phyloP scores from a whole-genome alignment of 192 early-diverging fungal species.

The Coemansia sp. region DNA sequence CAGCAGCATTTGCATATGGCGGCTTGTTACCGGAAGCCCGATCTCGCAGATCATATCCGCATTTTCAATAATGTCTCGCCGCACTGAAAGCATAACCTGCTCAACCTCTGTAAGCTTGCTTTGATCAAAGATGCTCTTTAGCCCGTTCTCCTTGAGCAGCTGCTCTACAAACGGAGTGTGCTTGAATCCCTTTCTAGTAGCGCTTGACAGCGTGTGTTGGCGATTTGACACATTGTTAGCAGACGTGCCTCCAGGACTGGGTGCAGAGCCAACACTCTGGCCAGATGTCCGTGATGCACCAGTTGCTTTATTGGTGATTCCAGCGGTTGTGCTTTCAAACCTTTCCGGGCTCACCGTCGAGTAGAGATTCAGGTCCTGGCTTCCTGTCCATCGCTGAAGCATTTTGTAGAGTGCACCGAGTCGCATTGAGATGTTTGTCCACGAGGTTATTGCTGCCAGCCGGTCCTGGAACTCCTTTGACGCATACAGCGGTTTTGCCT shows the following conservation, averaged over 20 bases:
- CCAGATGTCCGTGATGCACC: not conserved
- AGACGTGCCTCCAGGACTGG: not conserved
- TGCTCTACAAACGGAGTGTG: conserved; percentile 79
- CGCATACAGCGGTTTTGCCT: conserved; percentile 69
- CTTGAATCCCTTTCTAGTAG: conserved; percentile 20
- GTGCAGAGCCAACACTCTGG: not conserved
- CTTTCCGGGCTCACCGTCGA: conserved; percentile 16
- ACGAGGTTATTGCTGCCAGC: conserved; percentile 73
- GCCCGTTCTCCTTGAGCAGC: conserved; percentile 78
- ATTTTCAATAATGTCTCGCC: conserved; percentile 69
- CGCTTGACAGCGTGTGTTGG: conserved; percentile 8
- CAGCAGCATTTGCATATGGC: conserved; percentile 68
- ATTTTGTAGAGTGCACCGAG: conserved; percentile 73
- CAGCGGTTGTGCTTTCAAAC: conserved; percentile 29
- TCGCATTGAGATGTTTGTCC: conserved; percentile 70
- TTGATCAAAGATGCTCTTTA: conserved; percentile 74
- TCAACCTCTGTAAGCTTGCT: conserved; percentile 66
- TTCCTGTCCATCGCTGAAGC: conserved; percentile 81
- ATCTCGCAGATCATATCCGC: conserved; percentile 65
- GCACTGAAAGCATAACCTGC: conserved; percentile 62
- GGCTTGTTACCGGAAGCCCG: conserved; percentile 68
- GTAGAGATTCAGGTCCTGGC: conserved; percentile 45
- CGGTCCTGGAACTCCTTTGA: conserved; percentile 66
- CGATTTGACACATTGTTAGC: not conserved
- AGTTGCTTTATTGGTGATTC: conserved; percentile 17